Evolutionary conservation across 78 protist species (phyloP), one percentile per base, ranked within the genome.

Genomic region (Dictyostelium purpureum): DNA sequence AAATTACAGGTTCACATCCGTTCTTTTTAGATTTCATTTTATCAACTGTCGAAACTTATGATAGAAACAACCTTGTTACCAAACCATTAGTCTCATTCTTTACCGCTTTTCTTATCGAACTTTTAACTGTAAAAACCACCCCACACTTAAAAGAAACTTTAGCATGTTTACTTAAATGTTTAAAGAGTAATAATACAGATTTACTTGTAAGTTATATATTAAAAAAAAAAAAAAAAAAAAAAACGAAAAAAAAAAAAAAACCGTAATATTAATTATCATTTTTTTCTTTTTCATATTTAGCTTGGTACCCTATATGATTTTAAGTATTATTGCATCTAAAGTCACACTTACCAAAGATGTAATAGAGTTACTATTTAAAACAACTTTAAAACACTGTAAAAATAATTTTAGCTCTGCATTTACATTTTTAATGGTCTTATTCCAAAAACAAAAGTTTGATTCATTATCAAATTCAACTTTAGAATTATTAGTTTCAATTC

Each of bases 261-360:
- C 35, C 14, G 0, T 6, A 35, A 35, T 65, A n/a, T 37, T 65
- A 10, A 33, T 33, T 33, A 35, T 1, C 7, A 37, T 67, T 38
- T n/a, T 38, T 28, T 52, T 54, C 52, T 28, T 52, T 49, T 51
- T 45, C 16, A 45, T 19, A 12, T 49, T 11, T 70, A 82, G 90
- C 90, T 82, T 70, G 78, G 79, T 19, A 21, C 79, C n/a, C 49
- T 82, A 47, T 70, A 82, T 82, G 90, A 56, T 82, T 54, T 35
- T 82, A 7, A 42, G 90, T 70, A 43, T 51, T 43, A 70, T 70
- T 19, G 78, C 79, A n/a, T 63, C 80, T 40, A 82, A 70, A 33
- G 52, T 70, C n/a, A 61, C 57, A 56, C 59, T 82, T 19, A 26
- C 66, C 24, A 31, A 56, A 3, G 90, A 82, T 26, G 76, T 54